Percentiles rank a stretch among this genome's conserved stretches.
Conservation (phyloP, 306 rosid species). For the barrel medic (Medicago truncatula) region DNA sequence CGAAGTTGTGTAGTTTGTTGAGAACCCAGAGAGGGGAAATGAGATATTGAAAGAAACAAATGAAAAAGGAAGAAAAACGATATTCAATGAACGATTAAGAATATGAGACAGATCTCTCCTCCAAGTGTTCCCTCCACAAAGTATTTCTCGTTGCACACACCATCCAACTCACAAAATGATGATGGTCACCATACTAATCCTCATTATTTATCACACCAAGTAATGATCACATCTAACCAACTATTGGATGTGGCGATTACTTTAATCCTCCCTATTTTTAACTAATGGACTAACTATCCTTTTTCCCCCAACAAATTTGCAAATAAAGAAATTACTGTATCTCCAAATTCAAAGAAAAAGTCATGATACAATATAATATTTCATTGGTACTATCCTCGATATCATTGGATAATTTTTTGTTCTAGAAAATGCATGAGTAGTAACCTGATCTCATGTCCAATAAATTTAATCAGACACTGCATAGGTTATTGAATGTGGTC, state of each 20-base stretch:
- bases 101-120: not conserved
- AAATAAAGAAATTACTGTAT: not conserved
- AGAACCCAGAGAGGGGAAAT: not conserved
- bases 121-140: not conserved
- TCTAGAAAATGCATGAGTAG: not conserved
- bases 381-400: not conserved
- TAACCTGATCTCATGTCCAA: too few relatives aligned
- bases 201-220: not conserved
- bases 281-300: not conserved
- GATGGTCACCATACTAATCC: not conserved
- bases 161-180: not conserved
- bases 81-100: slow-evolving; percentile 4
- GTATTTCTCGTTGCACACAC: too few relatives aligned
- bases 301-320: not conserved
- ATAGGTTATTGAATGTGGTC: too few relatives aligned
- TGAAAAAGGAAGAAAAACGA: not conserved
- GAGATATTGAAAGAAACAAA: too few relatives aligned
- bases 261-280: too few relatives aligned
- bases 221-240: not conserved
- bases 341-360: not conserved
- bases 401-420: not conserved
- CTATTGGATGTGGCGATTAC: not conserved
- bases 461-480: too few relatives aligned
- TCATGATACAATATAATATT: not conserved
- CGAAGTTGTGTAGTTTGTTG: not conserved